phyloP scores from a whole-genome alignment of 139 green algal species.

The Chlorella sp. region DNA sequence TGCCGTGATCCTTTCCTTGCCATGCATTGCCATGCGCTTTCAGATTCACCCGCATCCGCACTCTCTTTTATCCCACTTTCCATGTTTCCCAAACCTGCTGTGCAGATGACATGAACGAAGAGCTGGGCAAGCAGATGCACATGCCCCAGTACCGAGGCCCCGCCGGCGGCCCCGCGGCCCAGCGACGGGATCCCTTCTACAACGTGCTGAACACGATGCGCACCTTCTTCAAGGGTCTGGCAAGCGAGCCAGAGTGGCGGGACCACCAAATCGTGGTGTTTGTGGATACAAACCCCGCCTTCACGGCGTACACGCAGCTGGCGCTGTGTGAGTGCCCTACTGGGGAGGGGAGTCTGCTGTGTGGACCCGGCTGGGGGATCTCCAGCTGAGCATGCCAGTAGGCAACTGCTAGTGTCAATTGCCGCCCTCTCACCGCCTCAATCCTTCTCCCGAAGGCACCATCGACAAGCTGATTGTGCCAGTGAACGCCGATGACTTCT shows the following conservation, averaged over 20 bases:
- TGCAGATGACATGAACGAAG: background rate
- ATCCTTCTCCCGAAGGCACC: background rate
- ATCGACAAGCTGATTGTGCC: constrained; percentile 15
- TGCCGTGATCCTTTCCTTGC: too few relatives aligned
- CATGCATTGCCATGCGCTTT: too few relatives aligned
- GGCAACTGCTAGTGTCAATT: too few relatives aligned
- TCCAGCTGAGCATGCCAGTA: too few relatives aligned
- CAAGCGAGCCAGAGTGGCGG: background rate
- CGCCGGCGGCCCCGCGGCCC: too few relatives aligned
- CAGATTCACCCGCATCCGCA: too few relatives aligned
- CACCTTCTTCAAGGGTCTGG: background rate
- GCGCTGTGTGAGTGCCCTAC: background rate
- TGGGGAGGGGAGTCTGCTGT: background rate
- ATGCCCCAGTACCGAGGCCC: too few relatives aligned
- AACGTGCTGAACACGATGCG: background rate
- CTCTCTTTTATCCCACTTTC: too few relatives aligned
- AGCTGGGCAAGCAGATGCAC: background rate
- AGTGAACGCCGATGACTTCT: constrained; percentile 21
- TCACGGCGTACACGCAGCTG: constrained; percentile 22
- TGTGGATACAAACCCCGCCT: constrained; percentile 15
- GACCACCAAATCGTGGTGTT: background rate
- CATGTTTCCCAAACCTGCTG: background rate
- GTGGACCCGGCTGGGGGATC: too few relatives aligned
- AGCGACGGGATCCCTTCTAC: background rate
- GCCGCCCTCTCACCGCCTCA: background rate